A percentile compares a stretch with the other conserved stretches of the same genome.
Evolutionary conservation across 306 rosid genomes (phyloP).

Genomic region (Benincasa hispida): DNA sequence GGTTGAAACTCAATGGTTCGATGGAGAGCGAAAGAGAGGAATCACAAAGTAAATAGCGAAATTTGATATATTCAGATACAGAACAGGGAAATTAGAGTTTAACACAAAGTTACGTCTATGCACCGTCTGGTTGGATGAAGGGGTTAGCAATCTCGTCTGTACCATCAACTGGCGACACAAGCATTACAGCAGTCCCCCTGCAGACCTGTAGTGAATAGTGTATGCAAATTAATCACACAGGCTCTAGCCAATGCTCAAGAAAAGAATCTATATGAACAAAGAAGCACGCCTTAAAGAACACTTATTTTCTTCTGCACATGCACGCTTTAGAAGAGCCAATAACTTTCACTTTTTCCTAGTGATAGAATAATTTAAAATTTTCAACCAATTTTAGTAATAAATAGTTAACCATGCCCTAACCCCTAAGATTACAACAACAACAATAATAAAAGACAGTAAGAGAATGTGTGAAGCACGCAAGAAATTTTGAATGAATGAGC

Average conservation of each 20-base stretch:
- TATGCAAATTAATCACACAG: neutral
- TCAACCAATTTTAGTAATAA: neutral
- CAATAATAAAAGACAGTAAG: neutral
- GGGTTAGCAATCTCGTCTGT: conserved; percentile 98
- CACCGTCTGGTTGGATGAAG: conserved; percentile 77
- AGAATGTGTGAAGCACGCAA: neutral
- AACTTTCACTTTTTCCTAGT: neutral
- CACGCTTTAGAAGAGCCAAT: neutral
- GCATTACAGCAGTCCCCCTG: conserved; percentile 99
- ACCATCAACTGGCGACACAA: conserved; percentile 95
- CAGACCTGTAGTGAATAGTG: conserved; percentile 53
- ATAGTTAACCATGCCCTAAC: neutral
- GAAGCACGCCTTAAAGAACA: neutral
- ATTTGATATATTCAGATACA: neutral
- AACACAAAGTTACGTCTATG: neutral
- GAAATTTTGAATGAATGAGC: neutral
- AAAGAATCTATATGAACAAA: neutral
- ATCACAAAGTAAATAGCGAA: neutral
- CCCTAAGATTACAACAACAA: neutral
- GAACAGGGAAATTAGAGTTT: neutral
- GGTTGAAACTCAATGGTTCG: neutral
- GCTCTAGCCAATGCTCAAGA: neutral
- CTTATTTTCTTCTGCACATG: neutral
- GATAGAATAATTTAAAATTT: neutral
- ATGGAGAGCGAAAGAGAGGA: neutral